phyloP scores from a whole-genome alignment of 148 eudicot species.

The Linanthus parryae region DNA sequence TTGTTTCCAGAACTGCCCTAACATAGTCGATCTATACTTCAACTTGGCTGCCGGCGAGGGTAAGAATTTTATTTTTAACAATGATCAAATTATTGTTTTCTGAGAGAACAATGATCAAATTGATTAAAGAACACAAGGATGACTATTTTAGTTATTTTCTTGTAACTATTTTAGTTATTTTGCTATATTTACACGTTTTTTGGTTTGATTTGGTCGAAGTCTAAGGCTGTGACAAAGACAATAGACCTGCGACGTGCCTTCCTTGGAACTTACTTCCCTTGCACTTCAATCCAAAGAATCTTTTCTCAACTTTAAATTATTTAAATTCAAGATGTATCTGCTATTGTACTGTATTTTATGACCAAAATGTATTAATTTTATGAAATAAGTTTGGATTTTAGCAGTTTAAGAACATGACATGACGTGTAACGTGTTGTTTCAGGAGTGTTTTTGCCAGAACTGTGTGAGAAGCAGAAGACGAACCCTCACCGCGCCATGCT shows the following conservation, averaged over 20 bases:
- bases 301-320: neutral
- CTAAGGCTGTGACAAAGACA: neutral
- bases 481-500: slow-evolving; percentile 62
- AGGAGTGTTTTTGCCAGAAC: slow-evolving; percentile 67
- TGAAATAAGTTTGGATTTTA: neutral
- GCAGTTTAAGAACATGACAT: neutral
- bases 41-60: slow-evolving; percentile 86
- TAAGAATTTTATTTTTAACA: slow-evolving; percentile 11
- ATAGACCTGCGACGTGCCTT: slow-evolving; percentile 2
- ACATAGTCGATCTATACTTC: slow-evolving; percentile 75
- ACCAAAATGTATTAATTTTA: neutral
- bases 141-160: neutral
- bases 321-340: neutral
- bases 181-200: neutral
- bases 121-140: neutral
- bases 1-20: slow-evolving; percentile 70
- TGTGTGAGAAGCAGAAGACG: slow-evolving; percentile 46
- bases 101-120: neutral
- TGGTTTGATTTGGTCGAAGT: neutral
- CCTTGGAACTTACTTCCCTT: slow-evolving; percentile 13
- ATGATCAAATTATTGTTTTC: neutral
- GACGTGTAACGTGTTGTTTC: slow-evolving; percentile 8
- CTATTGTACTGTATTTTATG: neutral
- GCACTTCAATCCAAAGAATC: slow-evolving; percentile 12
- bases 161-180: neutral